A percentile compares a stretch with the other conserved stretches of the same genome.
Evolutionary conservation across 805 yeast genomes (phyloP).

Genomic region (Zygoascus biomembranicola): DNA sequence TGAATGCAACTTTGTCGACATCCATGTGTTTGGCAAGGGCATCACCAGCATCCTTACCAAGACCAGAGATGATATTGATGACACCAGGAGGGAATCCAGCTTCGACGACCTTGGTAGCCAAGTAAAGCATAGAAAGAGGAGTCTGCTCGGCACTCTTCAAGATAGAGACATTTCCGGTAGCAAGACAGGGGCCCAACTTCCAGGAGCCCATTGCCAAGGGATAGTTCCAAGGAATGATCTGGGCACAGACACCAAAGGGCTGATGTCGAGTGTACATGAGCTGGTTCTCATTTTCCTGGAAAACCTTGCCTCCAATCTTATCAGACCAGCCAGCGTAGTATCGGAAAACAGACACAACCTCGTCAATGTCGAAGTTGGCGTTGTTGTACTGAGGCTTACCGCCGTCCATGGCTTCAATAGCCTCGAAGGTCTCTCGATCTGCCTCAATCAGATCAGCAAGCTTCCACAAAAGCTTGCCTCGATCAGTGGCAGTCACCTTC

Average conservation of each 20-base stretch:
- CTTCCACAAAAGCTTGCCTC: slow-evolving; percentile 54
- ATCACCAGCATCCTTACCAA: slow-evolving; percentile 62
- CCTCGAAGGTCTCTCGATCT: slow-evolving; percentile 62
- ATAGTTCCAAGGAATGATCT: slow-evolving; percentile 67
- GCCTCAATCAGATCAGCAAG: slow-evolving; percentile 75
- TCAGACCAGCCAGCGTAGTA: slow-evolving; percentile 74
- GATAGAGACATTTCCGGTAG: slow-evolving; percentile 67
- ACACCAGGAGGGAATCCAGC: slow-evolving; percentile 77
- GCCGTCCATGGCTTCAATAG: slow-evolving; percentile 80
- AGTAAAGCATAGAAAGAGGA: slow-evolving; percentile 57
- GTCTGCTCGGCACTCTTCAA: slow-evolving; percentile 71
- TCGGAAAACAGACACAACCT: slow-evolving; percentile 44
- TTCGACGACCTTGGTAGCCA: slow-evolving; percentile 48
- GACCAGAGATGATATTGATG: slow-evolving; percentile 62
- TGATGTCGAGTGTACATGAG: slow-evolving; percentile 64
- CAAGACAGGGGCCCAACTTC: slow-evolving; percentile 78
- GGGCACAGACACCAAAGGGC: slow-evolving; percentile 59
- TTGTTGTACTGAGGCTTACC: slow-evolving; percentile 54
- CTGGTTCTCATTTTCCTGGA: slow-evolving; percentile 50
- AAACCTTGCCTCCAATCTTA: slow-evolving; percentile 52
- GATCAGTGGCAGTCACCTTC: slow-evolving; percentile 46
- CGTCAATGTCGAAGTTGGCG: slow-evolving; percentile 14
- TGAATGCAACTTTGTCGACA: slow-evolving; percentile 83
- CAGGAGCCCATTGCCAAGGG: slow-evolving; percentile 67
- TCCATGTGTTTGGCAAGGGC: slow-evolving; percentile 54